Evolutionary conservation across 352 stramenopile genomes (phyloP), one percentile per base, ranked within the genome.

Genomic region (Phytopythium chamaehyphon): DNA sequence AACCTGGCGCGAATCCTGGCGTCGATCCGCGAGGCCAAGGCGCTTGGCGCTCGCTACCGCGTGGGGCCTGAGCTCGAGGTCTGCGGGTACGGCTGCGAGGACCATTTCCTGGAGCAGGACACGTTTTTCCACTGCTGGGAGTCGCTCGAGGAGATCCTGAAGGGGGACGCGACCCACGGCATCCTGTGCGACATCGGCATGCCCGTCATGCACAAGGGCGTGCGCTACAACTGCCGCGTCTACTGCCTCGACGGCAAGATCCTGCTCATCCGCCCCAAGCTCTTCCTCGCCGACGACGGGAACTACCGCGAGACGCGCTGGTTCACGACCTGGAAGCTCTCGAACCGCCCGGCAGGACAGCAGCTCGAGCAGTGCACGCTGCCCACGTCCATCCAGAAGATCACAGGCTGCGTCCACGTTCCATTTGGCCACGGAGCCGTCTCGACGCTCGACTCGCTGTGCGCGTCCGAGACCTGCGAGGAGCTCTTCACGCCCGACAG

Each of bases 171-270:
- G 15, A 99, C 96, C 9, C 74, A 97, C 54, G 82, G 78, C 59
- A 96, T 99, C 49, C 53, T 99, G 7, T 99, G 95, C 60, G 97
- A 99, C 69, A 97, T 99, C 67, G 97, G 97, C 43, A 98, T 99
- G 95, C 96, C 96, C 6, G 77, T 99, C 18, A 81, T 97, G 70
- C 90, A 98, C 74, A 81, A 88, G 26, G 94, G 95, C 35, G 93
- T 98, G 58, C 84, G 95, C 31, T 99, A 99, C 83, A 99, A 99
- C 71, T 99, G 96, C 70, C 85, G 97, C 23, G 86, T 99, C 10
- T 95, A 98, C 61, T 98, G 90, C 51, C 76, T 96, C 28, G 74
- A 98, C 72, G 62, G 82, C 24, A 88, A 95, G 61, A 96, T 99
- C 64, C 43, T 99, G 21, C 85, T 98, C 44, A 98, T 99, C 43